phyloP scores from a whole-genome alignment of 768 basidiomycete genomes.

The Leccinellum rugosiceps region DNA sequence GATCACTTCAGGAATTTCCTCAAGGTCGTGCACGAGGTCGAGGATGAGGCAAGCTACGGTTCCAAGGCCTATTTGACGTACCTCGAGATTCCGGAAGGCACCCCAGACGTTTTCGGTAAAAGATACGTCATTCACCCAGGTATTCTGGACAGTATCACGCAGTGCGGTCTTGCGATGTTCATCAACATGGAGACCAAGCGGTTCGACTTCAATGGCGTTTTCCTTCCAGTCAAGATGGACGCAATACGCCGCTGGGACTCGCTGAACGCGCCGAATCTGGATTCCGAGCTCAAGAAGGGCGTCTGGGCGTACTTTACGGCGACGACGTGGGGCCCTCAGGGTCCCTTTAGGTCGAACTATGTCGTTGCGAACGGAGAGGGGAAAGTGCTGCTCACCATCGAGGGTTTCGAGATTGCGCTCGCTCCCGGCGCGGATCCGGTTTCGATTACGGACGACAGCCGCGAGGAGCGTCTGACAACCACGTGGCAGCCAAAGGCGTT shows the following conservation, averaged over 20 bases:
- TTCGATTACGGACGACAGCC: slow-evolving; percentile 21
- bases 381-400: slow-evolving; percentile 31
- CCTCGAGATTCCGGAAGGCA: slow-evolving; percentile 19
- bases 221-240: slow-evolving; percentile 32
- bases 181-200: slow-evolving; percentile 29
- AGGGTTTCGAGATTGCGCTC: slow-evolving; percentile 32
- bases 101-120: slow-evolving; percentile 28
- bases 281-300: slow-evolving; percentile 27
- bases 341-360: slow-evolving; percentile 26
- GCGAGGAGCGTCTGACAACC: slow-evolving; percentile 31
- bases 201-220: slow-evolving; percentile 31
- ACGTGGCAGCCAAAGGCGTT: slow-evolving; percentile 31
- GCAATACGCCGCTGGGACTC: slow-evolving; percentile 31
- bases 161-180: slow-evolving; percentile 31
- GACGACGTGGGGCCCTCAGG: slow-evolving; percentile 21
- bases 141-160: slow-evolving; percentile 32
- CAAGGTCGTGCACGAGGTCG: slow-evolving; percentile 26
- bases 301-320: slow-evolving; percentile 30
- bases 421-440: slow-evolving; percentile 30
- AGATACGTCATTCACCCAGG: slow-evolving; percentile 34
- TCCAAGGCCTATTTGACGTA: slow-evolving; percentile 27
- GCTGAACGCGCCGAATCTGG: slow-evolving; percentile 19
- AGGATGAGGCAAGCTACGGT: slow-evolving; percentile 26
- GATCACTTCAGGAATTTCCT: slow-evolving; percentile 28
- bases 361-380: slow-evolving; percentile 29